Conservation (phyloP, 2,329 filamentous ascomycete species). For the Aspergillus proliferans region DNA sequence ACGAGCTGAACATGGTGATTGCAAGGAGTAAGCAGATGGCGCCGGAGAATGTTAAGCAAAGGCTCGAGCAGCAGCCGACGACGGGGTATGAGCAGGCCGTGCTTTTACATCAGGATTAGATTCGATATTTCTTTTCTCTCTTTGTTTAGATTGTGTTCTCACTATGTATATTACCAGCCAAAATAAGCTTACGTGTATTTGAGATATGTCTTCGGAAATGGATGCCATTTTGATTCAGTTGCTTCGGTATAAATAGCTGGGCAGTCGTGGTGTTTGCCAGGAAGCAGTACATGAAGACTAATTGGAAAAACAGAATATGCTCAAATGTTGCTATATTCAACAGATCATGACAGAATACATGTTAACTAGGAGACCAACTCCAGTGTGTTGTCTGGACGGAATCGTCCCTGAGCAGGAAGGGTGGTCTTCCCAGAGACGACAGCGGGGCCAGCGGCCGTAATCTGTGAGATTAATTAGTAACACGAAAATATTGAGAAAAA, state of each 20-base stretch:
- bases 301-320: background rate
- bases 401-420: conserved; percentile 58
- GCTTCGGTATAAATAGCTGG: background rate
- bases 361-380: conserved; percentile 36
- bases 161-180: conserved; percentile 19
- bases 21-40: conserved; percentile 17
- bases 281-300: background rate
- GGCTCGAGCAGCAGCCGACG: conserved; percentile 12
- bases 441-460: conserved; percentile 65
- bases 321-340: background rate
- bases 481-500: background rate
- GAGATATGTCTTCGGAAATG: conserved; percentile 14
- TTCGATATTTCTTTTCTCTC: background rate
- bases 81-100: conserved; percentile 14
- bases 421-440: conserved; percentile 62
- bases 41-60: conserved; percentile 6
- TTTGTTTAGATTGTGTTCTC: conserved; percentile 6
- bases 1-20: conserved; percentile 50
- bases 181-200: conserved; percentile 14
- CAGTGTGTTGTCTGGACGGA: conserved; percentile 68
- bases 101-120: conserved; percentile 10
- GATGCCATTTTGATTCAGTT: conserved; percentile 7
- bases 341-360: background rate
- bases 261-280: background rate
- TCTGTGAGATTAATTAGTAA: conserved; percentile 40